Conservation (phyloP, 345 rosid species). For the Isatis tinctoria region DNA sequence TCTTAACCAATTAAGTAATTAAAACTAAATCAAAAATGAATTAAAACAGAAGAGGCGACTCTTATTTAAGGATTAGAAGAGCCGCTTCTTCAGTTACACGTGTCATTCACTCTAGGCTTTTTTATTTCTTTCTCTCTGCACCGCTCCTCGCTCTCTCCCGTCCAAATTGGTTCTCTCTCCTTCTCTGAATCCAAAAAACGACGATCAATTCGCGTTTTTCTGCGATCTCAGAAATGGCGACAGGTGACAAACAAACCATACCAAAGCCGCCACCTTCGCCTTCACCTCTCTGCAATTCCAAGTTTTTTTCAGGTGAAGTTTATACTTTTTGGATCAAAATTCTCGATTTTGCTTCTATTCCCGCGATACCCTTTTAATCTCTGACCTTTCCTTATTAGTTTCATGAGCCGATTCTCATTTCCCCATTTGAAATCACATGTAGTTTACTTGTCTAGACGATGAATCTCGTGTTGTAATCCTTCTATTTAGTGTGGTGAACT, state of each 20-base stretch:
- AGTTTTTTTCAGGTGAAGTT: slow-evolving; percentile 71
- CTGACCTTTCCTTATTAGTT: neutral
- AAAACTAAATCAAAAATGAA: too few relatives aligned
- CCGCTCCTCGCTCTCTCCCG: too few relatives aligned
- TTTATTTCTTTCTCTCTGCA: too few relatives aligned
- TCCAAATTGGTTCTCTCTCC: too few relatives aligned
- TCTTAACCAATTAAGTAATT: too few relatives aligned
- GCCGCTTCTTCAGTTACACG: too few relatives aligned
- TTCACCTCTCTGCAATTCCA: slow-evolving; percentile 83
- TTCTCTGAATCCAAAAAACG: too few relatives aligned
- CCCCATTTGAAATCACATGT: neutral
- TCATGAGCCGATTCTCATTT: slow-evolving; percentile 10
- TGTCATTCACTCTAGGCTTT: too few relatives aligned
- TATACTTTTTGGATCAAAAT: neutral
- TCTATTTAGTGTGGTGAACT: too few relatives aligned
- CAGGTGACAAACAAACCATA: slow-evolving; percentile 39
- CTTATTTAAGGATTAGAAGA: too few relatives aligned
- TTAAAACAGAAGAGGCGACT: too few relatives aligned
- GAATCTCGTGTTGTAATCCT: slow-evolving; percentile 23
- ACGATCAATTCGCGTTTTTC: too few relatives aligned
- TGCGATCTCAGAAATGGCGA: slow-evolving; percentile 59
- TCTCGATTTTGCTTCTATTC: neutral
- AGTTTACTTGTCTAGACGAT: neutral
- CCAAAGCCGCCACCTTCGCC: slow-evolving; percentile 87
- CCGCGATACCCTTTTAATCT: neutral